A percentile compares a stretch with the other conserved stretches of the same genome.
phyloP scores from a whole-genome alignment of 2,329 filamentous ascomycete species.

The Fusarium piperis region DNA sequence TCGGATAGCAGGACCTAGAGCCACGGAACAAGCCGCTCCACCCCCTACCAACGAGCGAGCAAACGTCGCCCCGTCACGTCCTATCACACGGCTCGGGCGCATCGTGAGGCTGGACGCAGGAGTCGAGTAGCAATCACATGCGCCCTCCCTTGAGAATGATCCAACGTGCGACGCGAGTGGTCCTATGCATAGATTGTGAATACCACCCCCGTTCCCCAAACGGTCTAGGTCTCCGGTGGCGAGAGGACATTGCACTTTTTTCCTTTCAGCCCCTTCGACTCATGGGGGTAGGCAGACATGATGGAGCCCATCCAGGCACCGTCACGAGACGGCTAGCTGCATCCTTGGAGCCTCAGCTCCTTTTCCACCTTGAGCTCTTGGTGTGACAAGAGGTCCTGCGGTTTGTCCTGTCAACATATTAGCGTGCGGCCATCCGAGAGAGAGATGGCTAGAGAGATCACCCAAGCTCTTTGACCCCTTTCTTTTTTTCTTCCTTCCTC shows the following conservation, averaged over 20 bases:
- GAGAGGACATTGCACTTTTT: slow-evolving; percentile 9
- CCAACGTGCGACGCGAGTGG: not conserved
- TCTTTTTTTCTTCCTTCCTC: not conserved
- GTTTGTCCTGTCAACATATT: slow-evolving; percentile 21
- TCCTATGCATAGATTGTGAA: not conserved
- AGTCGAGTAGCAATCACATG: slow-evolving; percentile 27
- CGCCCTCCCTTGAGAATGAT: not conserved
- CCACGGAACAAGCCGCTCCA: slow-evolving; percentile 11
- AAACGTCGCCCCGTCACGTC: not conserved
- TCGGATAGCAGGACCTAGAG: not conserved
- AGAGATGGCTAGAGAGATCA: not conserved
- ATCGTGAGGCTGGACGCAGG: slow-evolving; percentile 30
- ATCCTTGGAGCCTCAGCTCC: slow-evolving; percentile 20
- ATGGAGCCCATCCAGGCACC: not conserved
- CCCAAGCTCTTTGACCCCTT: not conserved
- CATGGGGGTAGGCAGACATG: not conserved
- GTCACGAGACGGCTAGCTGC: slow-evolving; percentile 1
- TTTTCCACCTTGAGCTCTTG: slow-evolving; percentile 4
- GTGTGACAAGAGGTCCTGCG: not conserved
- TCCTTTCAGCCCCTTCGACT: not conserved
- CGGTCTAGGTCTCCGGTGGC: slow-evolving; percentile 25
- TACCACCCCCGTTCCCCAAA: not conserved
- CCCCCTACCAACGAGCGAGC: not conserved
- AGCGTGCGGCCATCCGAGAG: slow-evolving; percentile 12
- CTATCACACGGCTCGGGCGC: slow-evolving; percentile 16